Evolutionary conservation across 345 rosid species (phyloP).

Genomic region (Schrenkiella parvula): DNA sequence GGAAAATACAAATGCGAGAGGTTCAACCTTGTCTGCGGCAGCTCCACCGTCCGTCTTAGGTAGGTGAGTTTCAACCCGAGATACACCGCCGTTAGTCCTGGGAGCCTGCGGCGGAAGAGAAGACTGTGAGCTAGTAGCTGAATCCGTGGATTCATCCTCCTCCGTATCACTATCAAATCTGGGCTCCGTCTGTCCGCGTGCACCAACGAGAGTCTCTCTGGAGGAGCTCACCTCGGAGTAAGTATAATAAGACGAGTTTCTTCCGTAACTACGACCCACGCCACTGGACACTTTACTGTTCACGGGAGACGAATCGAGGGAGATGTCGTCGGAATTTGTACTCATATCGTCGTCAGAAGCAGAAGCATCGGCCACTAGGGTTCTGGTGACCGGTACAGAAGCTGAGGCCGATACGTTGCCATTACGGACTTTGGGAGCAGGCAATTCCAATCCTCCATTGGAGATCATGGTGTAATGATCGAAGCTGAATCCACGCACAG

Average conservation of each 20-base stretch:
- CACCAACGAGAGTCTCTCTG: slow-evolving; percentile 52
- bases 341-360: slow-evolving; percentile 61
- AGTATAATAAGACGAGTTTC: slow-evolving; percentile 41
- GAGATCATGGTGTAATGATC: slow-evolving; percentile 22
- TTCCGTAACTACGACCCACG: slow-evolving; percentile 31
- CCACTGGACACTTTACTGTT: slow-evolving; percentile 46
- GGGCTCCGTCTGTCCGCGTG: slow-evolving; percentile 30
- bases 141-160: slow-evolving; percentile 67
- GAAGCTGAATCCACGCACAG: neutral
- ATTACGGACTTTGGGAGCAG: slow-evolving; percentile 60
- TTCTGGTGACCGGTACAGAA: slow-evolving; percentile 45
- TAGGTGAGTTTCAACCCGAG: slow-evolving; percentile 39
- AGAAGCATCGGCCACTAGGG: slow-evolving; percentile 35
- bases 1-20: neutral
- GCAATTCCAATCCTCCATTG: slow-evolving; percentile 42
- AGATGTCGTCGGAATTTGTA: slow-evolving; percentile 60
- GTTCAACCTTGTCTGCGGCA: slow-evolving; percentile 46
- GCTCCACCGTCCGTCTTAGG: slow-evolving; percentile 6
- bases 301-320: slow-evolving; percentile 67
- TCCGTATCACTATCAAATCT: slow-evolving; percentile 48
- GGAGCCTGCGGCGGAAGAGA: slow-evolving; percentile 54
- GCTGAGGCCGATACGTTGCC: slow-evolving; percentile 51
- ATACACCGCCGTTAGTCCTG: slow-evolving; percentile 45
- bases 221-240: slow-evolving; percentile 89
- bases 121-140: slow-evolving; percentile 77